phyloP scores from a whole-genome alignment of 148 eudicot genomes.

The Rhododendron ferrugineum region DNA sequence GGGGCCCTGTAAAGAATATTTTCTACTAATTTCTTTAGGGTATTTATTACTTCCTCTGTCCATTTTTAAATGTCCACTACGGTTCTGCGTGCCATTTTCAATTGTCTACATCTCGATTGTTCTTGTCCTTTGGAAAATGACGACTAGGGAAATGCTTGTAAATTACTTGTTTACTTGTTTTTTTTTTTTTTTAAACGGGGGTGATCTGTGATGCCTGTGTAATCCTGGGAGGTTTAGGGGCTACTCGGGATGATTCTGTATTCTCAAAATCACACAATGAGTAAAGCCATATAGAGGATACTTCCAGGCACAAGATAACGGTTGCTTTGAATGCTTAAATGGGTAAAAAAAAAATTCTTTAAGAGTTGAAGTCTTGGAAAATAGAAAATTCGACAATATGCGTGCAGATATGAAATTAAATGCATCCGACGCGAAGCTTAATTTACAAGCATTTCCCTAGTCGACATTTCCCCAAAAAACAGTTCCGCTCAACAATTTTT shows the following conservation, averaged over 20 bases:
- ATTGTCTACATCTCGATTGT: too few species aligned
- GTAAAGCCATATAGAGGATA: too few species aligned
- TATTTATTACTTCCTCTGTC: too few species aligned
- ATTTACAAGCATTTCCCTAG: background rate
- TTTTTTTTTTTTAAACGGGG: too few species aligned
- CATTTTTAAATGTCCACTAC: too few species aligned
- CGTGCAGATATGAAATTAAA: background rate
- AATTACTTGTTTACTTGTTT: too few species aligned
- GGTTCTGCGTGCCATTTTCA: too few species aligned
- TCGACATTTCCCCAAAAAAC: too few species aligned
- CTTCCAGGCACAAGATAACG: background rate
- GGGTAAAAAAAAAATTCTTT: background rate
- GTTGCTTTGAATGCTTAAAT: background rate
- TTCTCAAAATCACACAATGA: background rate
- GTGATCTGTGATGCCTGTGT: background rate
- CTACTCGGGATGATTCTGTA: background rate
- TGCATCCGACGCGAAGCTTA: background rate
- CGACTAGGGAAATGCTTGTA: too few species aligned
- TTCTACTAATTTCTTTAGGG: too few species aligned
- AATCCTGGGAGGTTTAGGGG: background rate
- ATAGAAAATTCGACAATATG: background rate
- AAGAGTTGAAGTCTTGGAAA: background rate
- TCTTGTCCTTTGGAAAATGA: too few species aligned
- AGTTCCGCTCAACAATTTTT: background rate
- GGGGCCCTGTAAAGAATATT: too few species aligned